Base-by-base conservation (phyloP, 768 basidiomycete genomes). In the Lyophyllum semitale region DNA sequence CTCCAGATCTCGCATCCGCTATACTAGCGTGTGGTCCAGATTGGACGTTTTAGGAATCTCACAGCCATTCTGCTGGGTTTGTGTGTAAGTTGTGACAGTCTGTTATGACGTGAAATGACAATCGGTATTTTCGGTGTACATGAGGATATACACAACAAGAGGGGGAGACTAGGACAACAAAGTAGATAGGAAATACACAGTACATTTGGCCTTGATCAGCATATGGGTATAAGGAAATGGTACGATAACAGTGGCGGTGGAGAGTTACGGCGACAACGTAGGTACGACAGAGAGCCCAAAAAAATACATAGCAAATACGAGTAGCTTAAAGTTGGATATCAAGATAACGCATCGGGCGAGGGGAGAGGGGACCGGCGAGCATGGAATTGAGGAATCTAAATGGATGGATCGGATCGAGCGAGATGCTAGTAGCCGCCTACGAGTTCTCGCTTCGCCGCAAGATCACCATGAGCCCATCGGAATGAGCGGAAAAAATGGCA, bases 401-500 rank as follows among this genome's bases (percentile, higher is more conserved):
- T 18, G 32, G 8, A 48, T 50, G 38, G 50, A 51, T 51, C 37
- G 27, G 50, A 42, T 37, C 29, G 20, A 38, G 35, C 29, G 20
- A 38, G 35, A 51, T 23, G 30, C 17, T 5, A 25, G 20, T 22
- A 8, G 41, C 27, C 17, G 29, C 46, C 49, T 58, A 61, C 22
- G 41, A 47, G 47, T 51, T 49, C 32, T 58, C 58, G 51, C 60
- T 66, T 51, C 77, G 72, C 20, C 91, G 83, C 12, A 93, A 71
- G 60, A 93, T 89, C 58, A 91, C 87, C 75, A 93, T 83, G 53
- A 93, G 75, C 4, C 91, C 91, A 65, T 93, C 91, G 26, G 91
- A 92, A 66, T 92, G 91, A 4, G 88, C 90, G 30, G 89, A 90
- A 65, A 93, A 91, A 51, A 93, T 91, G 2, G 89, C 87, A 63